A percentile compares a stretch with the other conserved stretches of the same genome.
These are phyloP conservation scores for Triticum monococcum DNA, from an alignment of 176 grass and related monocot genomes.

Conservation along the genomic window DNA sequence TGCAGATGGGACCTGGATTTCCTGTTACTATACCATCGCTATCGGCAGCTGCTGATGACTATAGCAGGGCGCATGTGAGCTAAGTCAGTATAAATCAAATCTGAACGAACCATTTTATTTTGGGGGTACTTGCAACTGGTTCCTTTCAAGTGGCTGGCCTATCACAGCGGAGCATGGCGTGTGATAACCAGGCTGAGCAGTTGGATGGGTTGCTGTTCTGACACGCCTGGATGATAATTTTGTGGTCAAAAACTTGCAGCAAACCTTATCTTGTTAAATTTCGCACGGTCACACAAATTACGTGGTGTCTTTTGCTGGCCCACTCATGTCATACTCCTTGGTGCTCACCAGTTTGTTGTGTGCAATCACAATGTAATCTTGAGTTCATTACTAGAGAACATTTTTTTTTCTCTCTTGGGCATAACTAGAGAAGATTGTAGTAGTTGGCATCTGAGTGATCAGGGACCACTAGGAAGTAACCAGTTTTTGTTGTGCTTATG, in stretches of 20 bases:
- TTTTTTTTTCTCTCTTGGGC: background rate
- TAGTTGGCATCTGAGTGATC: background rate
- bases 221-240: constrained; percentile 14
- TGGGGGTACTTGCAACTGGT: background rate
- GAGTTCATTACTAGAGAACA: background rate
- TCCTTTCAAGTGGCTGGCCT: constrained; percentile 1
- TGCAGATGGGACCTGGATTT: constrained; percentile 98
- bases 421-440: background rate
- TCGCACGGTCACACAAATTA: background rate
- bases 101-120: background rate
- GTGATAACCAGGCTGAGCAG: background rate
- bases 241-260: constrained; percentile 6
- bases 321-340: background rate
- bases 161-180: constrained; percentile 4
- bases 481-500: background rate
- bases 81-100: constrained; percentile 10
- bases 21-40: constrained; percentile 84
- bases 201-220: constrained; percentile 26
- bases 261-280: background rate
- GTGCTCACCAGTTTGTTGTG: constrained; percentile 16
- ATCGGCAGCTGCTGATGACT: constrained; percentile 75
- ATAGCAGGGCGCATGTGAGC: constrained; percentile 69
- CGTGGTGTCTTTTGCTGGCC: background rate
- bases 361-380: constrained; percentile 39
- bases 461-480: background rate